These are phyloP conservation scores for Xylaria castorea DNA, from an alignment of 495 filamentous ascomycete species.

Conservation along the genomic window DNA sequence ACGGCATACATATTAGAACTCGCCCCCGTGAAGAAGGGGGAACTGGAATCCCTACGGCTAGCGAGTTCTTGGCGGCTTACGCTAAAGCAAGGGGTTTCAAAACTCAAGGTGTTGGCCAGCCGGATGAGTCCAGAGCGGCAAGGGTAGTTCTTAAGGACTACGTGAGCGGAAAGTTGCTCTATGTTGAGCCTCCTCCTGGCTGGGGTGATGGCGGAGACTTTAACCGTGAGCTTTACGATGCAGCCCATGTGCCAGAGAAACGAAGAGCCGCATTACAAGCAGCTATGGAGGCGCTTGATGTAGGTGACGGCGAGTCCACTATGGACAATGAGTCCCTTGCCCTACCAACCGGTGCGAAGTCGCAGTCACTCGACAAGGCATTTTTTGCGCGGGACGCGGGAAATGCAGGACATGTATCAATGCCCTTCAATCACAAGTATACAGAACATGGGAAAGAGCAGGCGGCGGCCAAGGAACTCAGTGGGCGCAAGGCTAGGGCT, in stretches of 20 bases:
- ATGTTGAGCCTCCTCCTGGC: slow-evolving; percentile 85
- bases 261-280: slow-evolving; percentile 66
- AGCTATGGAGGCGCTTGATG: slow-evolving; percentile 49
- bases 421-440: slow-evolving; percentile 87
- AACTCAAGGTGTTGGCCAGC: slow-evolving; percentile 84
- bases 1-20: slow-evolving; percentile 86
- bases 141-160: slow-evolving; percentile 95
- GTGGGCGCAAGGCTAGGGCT: slow-evolving; percentile 81
- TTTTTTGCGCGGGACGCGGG: slow-evolving; percentile 79
- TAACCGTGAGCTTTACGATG: slow-evolving; percentile 88
- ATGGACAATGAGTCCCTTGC: slow-evolving; percentile 54
- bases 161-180: slow-evolving; percentile 93
- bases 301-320: slow-evolving; percentile 50
- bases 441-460: slow-evolving; percentile 71
- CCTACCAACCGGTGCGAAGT: slow-evolving; percentile 67
- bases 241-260: slow-evolving; percentile 76
- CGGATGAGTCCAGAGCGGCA: slow-evolving; percentile 91
- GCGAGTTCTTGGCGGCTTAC: slow-evolving; percentile 86
- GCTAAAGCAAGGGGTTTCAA: slow-evolving; percentile 88
- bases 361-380: slow-evolving; percentile 75
- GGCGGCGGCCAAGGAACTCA: slow-evolving; percentile 67
- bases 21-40: slow-evolving; percentile 92
- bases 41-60: slow-evolving; percentile 84
- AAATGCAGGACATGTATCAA: slow-evolving; percentile 68
- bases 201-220: slow-evolving; percentile 76